phyloP scores from a whole-genome alignment of 2,329 filamentous ascomycete genomes.

The Ophiocordyceps australis region DNA sequence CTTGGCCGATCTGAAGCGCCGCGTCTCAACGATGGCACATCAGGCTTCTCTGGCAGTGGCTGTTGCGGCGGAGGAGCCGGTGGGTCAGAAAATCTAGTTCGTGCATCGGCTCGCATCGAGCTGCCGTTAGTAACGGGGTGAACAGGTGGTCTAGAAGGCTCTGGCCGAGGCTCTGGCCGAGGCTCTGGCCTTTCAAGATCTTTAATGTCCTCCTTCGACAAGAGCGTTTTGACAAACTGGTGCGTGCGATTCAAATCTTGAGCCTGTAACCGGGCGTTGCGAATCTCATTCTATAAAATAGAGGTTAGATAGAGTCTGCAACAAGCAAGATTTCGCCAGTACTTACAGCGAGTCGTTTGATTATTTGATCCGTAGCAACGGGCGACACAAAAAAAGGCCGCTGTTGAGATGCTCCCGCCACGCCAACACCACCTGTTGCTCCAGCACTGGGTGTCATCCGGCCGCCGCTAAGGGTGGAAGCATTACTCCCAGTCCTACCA shows the following conservation, averaged over 20 bases:
- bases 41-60: conserved; percentile 83
- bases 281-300: conserved; percentile 87
- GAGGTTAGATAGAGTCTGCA: too few relatives aligned
- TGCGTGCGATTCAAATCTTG: conserved; percentile 71
- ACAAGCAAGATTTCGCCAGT: too few relatives aligned
- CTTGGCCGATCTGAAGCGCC: conserved; percentile 60
- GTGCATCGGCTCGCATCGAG: conserved; percentile 48
- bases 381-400: conserved; percentile 76
- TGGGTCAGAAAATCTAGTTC: conserved; percentile 78
- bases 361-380: conserved; percentile 84
- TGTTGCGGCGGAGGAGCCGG: conserved; percentile 88
- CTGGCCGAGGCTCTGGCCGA: too few relatives aligned
- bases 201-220: conserved; percentile 52
- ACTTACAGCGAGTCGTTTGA: conserved; percentile 38
- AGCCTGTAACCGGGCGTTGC: conserved; percentile 71
- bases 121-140: conserved; percentile 31
- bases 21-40: conserved; percentile 57
- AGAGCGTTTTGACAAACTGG: conserved; percentile 59
- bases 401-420: conserved; percentile 52
- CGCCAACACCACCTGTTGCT: conserved; percentile 30
- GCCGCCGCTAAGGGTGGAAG: conserved; percentile 44
- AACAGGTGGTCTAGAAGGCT: conserved; percentile 28
- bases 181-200: conserved; percentile 33
- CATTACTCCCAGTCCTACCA: conserved; percentile 49
- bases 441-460: conserved; percentile 35